phyloP scores from a whole-genome alignment of 164 flowering plant genomes.

The Malania oleifera region DNA sequence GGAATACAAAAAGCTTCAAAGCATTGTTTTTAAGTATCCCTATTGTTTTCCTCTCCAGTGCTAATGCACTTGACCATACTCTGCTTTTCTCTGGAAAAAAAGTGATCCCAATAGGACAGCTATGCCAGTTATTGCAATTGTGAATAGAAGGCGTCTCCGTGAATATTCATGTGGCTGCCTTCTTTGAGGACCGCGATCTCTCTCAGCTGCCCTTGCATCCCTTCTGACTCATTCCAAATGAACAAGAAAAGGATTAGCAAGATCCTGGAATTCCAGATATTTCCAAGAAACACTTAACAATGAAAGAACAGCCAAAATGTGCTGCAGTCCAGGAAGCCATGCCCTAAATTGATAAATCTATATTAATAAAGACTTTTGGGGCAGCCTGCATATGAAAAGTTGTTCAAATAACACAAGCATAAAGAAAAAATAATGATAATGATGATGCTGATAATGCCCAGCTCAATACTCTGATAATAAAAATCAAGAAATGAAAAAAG shows the following conservation, averaged over 20 bases:
- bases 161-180: background rate
- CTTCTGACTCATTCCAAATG: background rate
- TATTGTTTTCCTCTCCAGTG: background rate
- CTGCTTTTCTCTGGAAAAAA: constrained; percentile 1
- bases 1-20: background rate
- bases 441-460: too few relatives aligned
- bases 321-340: too few relatives aligned
- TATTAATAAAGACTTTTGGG: too few relatives aligned
- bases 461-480: too few relatives aligned
- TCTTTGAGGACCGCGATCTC: background rate
- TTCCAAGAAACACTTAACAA: background rate
- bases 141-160: background rate
- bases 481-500: too few relatives aligned
- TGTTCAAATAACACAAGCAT: too few relatives aligned
- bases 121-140: background rate
- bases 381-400: too few relatives aligned
- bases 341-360: too few relatives aligned
- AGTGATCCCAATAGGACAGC: background rate
- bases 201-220: background rate
- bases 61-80: background rate
- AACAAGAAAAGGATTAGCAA: background rate
- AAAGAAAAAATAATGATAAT: too few relatives aligned
- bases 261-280: background rate
- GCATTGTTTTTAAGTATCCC: background rate
- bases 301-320: background rate